These are phyloP conservation scores for Citrus trifoliata DNA, from an alignment of 345 rosid species.

Conservation along the genomic window DNA sequence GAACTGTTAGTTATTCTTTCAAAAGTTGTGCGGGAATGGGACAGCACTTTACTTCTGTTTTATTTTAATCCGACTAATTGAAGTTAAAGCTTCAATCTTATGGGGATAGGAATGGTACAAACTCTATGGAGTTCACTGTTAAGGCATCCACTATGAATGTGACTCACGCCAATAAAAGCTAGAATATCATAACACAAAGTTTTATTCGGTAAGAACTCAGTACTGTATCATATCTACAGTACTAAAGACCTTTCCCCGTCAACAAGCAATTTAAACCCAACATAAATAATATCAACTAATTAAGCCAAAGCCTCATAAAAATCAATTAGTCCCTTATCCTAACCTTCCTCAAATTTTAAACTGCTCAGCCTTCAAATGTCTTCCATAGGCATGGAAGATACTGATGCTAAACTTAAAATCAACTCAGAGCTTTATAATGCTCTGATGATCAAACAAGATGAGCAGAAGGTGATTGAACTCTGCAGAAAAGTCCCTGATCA, in stretches of 20 bases:
- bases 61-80: neutral
- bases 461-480: neutral
- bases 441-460: conserved; percentile 6
- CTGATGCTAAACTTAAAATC: neutral
- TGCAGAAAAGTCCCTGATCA: conserved; percentile 12
- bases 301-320: neutral
- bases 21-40: neutral
- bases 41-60: neutral
- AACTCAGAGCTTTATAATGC: neutral
- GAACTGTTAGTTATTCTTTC: neutral
- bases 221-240: neutral
- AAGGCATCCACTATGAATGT: neutral
- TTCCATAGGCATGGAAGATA: neutral
- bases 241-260: neutral
- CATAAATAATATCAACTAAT: neutral
- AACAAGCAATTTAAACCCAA: neutral
- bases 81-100: neutral
- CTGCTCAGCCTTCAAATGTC: neutral
- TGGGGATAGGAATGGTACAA: neutral
- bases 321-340: neutral
- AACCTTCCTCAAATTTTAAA: neutral
- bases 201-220: neutral
- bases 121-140: neutral
- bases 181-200: neutral
- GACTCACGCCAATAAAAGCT: neutral